A percentile compares a stretch with the other conserved stretches of the same genome.
These are phyloP conservation scores for Aaosphaeria arxii DNA, from an alignment of 2,329 filamentous ascomycete genomes.

Conservation along the genomic window DNA sequence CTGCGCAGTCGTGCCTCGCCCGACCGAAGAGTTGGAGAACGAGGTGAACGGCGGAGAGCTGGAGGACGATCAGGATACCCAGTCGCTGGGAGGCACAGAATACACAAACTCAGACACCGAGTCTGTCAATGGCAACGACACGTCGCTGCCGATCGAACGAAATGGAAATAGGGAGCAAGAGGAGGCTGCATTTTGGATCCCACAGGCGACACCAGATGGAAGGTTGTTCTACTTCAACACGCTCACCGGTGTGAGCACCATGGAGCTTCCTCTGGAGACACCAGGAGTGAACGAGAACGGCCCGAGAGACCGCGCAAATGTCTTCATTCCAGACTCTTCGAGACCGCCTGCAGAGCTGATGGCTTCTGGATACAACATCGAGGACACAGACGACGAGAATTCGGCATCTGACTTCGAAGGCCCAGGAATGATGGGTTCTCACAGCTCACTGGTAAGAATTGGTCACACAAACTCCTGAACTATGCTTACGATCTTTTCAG, in stretches of 20 bases:
- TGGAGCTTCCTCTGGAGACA: conserved; percentile 91
- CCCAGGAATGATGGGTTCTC: conserved; percentile 68
- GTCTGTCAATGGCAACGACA: conserved; percentile 36
- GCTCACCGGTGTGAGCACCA: conserved; percentile 89
- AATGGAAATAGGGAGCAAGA: conserved; percentile 65
- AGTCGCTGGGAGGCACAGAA: conserved; percentile 42
- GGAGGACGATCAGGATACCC: conserved; percentile 45
- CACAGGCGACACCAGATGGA: conserved; percentile 91
- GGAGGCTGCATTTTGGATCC: conserved; percentile 96
- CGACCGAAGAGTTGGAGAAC: conserved; percentile 69
- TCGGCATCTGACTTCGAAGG: conserved; percentile 82
- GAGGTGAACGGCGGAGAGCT: conserved; percentile 56
- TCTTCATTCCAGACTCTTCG: conserved; percentile 84
- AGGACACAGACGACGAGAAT: conserved; percentile 85
- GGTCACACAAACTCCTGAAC: neutral
- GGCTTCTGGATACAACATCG: conserved; percentile 72
- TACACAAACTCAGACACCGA: conserved; percentile 47
- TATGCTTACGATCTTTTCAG: conserved; percentile 9
- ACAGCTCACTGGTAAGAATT: conserved; percentile 64
- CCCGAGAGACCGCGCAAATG: conserved; percentile 83
- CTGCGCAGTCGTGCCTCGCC: conserved; percentile 78
- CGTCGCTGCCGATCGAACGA: conserved; percentile 65
- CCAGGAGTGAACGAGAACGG: conserved; percentile 80
- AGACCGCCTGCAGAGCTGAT: conserved; percentile 88
- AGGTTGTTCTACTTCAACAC: conserved; percentile 98